Conservation (phyloP, 1,139 yeast species). For the Saccharomyces hybrid region DNA sequence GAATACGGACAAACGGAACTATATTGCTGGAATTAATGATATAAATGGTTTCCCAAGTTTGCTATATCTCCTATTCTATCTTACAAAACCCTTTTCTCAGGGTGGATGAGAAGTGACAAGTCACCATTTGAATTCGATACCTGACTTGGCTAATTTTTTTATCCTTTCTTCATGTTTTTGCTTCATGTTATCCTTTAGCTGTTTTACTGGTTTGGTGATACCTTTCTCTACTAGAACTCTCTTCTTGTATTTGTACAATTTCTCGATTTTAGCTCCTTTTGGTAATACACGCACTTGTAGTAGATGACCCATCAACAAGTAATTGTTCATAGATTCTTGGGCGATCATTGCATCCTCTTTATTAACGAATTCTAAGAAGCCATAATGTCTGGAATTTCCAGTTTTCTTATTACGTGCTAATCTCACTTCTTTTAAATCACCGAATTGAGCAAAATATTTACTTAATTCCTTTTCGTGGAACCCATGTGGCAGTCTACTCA, state of each 20-base stretch:
- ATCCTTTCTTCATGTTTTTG: slow-evolving; percentile 31
- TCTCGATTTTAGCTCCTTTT: slow-evolving; percentile 44
- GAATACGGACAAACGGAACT: not conserved
- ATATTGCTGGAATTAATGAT: not conserved
- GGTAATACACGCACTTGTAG: slow-evolving; percentile 52
- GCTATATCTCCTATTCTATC: not conserved
- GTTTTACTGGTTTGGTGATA: slow-evolving; percentile 33
- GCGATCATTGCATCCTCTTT: slow-evolving; percentile 78
- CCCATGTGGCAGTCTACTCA: slow-evolving; percentile 90
- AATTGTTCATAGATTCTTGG: slow-evolving; percentile 92
- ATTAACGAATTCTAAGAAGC: slow-evolving; percentile 74
- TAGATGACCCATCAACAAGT: slow-evolving; percentile 79
- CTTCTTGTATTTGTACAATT: slow-evolving; percentile 52
- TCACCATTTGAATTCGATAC: slow-evolving; percentile 31
- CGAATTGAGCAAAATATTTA: slow-evolving; percentile 83
- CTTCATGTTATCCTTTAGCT: slow-evolving; percentile 28
- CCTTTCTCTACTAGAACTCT: slow-evolving; percentile 34
- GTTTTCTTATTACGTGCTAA: slow-evolving; percentile 84
- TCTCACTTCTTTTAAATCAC: slow-evolving; percentile 67
- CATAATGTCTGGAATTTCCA: slow-evolving; percentile 90
- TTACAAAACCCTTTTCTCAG: not conserved
- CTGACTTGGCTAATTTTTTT: slow-evolving; percentile 28
- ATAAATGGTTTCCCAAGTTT: not conserved
- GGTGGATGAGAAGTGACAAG: not conserved
- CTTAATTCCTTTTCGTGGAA: slow-evolving; percentile 73